Evolutionary conservation across 139 green algal genomes (phyloP).

Genomic region (Trebouxia sp.): DNA sequence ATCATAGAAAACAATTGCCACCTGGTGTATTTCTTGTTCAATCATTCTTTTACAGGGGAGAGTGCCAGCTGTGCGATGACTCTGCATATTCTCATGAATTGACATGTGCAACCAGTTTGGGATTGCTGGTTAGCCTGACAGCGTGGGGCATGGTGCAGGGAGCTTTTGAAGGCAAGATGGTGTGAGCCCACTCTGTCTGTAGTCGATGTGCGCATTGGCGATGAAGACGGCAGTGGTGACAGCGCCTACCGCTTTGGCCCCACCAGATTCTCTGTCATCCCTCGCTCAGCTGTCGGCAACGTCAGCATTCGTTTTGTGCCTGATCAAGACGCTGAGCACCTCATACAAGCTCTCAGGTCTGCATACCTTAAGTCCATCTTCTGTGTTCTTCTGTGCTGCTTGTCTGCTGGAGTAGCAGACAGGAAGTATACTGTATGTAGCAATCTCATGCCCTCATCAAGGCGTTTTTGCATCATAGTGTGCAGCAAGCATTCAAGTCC

Average conservation of each 20-base stretch:
- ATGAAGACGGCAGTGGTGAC: slow-evolving; percentile 38
- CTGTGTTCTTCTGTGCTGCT: no score
- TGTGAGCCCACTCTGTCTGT: slow-evolving; percentile 85
- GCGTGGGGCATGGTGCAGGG: slow-evolving; percentile 26
- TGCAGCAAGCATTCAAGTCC: no score
- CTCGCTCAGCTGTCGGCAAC: slow-evolving; percentile 75
- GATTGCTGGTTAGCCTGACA: not conserved
- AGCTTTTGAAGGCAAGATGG: slow-evolving; percentile 87
- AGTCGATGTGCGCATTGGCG: slow-evolving; percentile 77
- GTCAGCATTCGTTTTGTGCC: slow-evolving; percentile 78
- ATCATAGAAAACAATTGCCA: no score
- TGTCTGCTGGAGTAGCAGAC: no score
- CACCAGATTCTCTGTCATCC: slow-evolving; percentile 93
- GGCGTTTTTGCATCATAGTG: no score
- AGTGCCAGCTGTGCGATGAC: no score
- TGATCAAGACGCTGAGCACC: slow-evolving; percentile 60
- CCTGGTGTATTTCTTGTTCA: no score
- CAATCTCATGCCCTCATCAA: no score
- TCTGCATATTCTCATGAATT: no score
- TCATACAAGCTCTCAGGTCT: slow-evolving; percentile 58
- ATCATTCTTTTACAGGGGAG: no score
- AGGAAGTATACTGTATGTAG: no score
- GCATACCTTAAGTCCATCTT: not conserved
- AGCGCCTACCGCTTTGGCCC: slow-evolving; percentile 80
- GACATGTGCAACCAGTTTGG: no score